phyloP scores from a whole-genome alignment of 2,329 filamentous ascomycete genomes.

The Fusarium sp. region DNA sequence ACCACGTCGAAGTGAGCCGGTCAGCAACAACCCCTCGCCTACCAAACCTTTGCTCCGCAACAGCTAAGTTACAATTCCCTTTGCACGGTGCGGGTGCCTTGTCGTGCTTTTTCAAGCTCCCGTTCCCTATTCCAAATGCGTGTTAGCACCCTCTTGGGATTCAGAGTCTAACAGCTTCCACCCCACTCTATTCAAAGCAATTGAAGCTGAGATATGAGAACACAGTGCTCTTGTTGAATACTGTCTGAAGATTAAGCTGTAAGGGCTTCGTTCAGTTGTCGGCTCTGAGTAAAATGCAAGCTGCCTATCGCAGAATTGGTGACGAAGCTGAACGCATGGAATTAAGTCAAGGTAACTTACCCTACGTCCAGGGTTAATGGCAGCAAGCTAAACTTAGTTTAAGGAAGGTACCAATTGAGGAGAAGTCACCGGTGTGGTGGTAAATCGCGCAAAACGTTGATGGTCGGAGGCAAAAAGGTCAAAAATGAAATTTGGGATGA shows the following conservation, averaged over 20 bases:
- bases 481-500: not conserved
- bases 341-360: not conserved
- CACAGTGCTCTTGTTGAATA: not conserved
- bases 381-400: not conserved
- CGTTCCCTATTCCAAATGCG: not conserved
- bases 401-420: not conserved
- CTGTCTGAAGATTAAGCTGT: not conserved
- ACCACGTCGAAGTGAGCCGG: not conserved
- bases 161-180: not conserved
- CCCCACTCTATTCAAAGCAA: not conserved
- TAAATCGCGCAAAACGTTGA: not conserved
- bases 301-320: not conserved
- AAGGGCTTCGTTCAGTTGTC: not conserved
- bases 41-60: not conserved
- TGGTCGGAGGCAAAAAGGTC: not conserved
- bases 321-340: not conserved
- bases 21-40: not conserved
- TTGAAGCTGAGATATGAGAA: not conserved
- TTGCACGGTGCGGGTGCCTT: not conserved
- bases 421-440: not conserved
- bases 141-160: not conserved
- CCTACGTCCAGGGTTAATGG: not conserved
- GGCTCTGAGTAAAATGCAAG: not conserved
- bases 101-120: not conserved
- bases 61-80: not conserved